phyloP scores from a whole-genome alignment of 2,329 filamentous ascomycete genomes.

The Aureobasidium sp. region DNA sequence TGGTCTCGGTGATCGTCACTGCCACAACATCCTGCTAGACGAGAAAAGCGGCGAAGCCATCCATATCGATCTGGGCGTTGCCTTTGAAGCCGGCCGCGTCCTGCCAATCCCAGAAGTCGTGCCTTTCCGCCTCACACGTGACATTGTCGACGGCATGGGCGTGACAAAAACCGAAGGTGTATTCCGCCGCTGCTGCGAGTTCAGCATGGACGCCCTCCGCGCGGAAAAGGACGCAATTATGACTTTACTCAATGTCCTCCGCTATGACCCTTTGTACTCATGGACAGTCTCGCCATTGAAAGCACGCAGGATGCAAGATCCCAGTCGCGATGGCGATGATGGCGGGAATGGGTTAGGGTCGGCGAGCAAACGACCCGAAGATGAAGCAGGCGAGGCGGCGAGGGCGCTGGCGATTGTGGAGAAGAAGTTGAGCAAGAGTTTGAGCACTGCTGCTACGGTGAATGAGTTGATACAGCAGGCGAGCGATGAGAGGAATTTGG shows the following conservation, averaged over 20 bases:
- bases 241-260: constrained; percentile 93
- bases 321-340: constrained; percentile 41
- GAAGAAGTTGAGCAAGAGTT: constrained; percentile 89
- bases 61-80: constrained; percentile 93
- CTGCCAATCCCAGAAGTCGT: constrained; percentile 92
- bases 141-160: constrained; percentile 96
- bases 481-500: constrained; percentile 85
- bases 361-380: constrained; percentile 25
- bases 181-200: constrained; percentile 96
- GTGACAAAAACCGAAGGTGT: constrained; percentile 92
- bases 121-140: constrained; percentile 86
- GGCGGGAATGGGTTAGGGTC: background rate
- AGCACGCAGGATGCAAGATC: constrained; percentile 61
- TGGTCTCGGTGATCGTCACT: constrained; percentile 87
- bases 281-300: constrained; percentile 78
- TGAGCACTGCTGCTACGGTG: constrained; percentile 91
- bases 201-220: constrained; percentile 89
- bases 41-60: constrained; percentile 85
- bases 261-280: constrained; percentile 95
- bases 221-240: constrained; percentile 96
- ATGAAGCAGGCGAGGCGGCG: constrained; percentile 73
- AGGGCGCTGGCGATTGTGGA: constrained; percentile 85
- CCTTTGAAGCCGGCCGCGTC: constrained; percentile 94
- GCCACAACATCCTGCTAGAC: constrained; percentile 93
- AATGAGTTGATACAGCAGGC: constrained; percentile 96